Evolutionary conservation across 495 filamentous ascomycete species (phyloP).

Genomic region (Penicillium herquei): DNA sequence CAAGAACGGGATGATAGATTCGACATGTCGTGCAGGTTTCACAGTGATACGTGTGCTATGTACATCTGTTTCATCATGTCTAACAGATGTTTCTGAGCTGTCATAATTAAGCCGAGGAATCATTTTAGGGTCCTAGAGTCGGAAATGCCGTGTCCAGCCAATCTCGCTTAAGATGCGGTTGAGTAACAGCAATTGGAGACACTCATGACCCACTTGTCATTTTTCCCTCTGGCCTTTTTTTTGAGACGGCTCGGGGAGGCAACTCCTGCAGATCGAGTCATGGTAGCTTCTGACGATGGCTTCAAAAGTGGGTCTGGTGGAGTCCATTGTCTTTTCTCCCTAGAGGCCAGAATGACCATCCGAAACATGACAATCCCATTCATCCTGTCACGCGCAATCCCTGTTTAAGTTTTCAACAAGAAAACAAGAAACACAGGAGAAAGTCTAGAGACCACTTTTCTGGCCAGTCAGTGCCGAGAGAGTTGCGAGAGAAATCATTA

Average conservation of each 20-base stretch:
- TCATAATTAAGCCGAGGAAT: not conserved
- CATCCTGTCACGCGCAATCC: not conserved
- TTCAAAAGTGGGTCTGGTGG: not conserved
- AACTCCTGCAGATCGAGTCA: conserved; percentile 10
- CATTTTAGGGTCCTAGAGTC: not conserved
- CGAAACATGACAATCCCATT: not conserved
- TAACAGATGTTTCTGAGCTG: not conserved
- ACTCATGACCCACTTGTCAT: not conserved
- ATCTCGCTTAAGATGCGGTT: conserved; percentile 14
- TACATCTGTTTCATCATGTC: no score
- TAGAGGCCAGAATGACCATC: not conserved
- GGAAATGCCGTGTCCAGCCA: not conserved
- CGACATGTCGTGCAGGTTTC: no score
- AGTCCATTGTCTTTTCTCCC: not conserved
- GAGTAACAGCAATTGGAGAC: not conserved
- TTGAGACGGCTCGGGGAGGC: conserved; percentile 15
- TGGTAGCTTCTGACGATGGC: not conserved
- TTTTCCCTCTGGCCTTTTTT: not conserved
- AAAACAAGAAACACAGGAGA: not conserved
- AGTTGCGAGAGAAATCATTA: not conserved
- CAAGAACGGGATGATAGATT: no score
- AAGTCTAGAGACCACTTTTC: not conserved
- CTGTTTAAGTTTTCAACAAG: not conserved
- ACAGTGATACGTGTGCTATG: no score
- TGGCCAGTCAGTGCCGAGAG: not conserved